Base-by-base conservation (phyloP, 2,329 filamentous ascomycete species). In the Trichoderma sp. region DNA sequence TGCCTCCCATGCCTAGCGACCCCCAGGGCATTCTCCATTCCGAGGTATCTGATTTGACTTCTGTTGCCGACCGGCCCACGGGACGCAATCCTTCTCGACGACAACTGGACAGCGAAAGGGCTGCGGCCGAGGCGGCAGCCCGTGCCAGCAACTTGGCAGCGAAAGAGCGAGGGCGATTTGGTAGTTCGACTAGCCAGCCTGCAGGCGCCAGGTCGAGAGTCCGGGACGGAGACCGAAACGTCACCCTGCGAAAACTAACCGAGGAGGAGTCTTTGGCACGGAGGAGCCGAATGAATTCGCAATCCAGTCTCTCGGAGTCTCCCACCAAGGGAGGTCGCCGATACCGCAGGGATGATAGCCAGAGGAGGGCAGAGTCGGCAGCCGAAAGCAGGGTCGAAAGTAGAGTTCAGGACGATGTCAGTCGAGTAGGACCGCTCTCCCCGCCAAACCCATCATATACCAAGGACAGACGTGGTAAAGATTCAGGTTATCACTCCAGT, bases 401-500 rank as follows among this genome's bases (percentile, higher is more conserved):
- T 42, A 76, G 76, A 13, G 78, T 77, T 0, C 83, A 84, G 53
- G 77, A 75, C 22, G 74, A 78, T 19, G 73, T 74, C n/a, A 57
- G 37, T 37, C 52, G 50, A 7, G 73, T 83, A n/a, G 77, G 77
- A 8, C 80, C 83, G 5, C 74, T 88, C 2, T 83, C 82, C 12
- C 86, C 86, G 2, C 87, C 87, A 0, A 83, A 84, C 67, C 85
- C 87, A 10, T 80, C 85, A 6, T 88, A 86, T 73, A 84, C 86
- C 5, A 83, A 81, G 50, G 79, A 80, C 68, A 81, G 82, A 72
- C 79, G 77, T 12, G 76, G 77, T 2, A 89, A 89, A 72, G 87
- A 90, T 73, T 87, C 86, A 53, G 85, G 86, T 9, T 89, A 89
- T 72, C 89, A 87, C 73, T 87, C 86, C 3, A 85, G 85, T n/a